Evolutionary conservation across 2,329 filamentous ascomycete genomes (phyloP), one percentile per base, ranked within the genome.

Genomic region (Aspergillus intermedius): DNA sequence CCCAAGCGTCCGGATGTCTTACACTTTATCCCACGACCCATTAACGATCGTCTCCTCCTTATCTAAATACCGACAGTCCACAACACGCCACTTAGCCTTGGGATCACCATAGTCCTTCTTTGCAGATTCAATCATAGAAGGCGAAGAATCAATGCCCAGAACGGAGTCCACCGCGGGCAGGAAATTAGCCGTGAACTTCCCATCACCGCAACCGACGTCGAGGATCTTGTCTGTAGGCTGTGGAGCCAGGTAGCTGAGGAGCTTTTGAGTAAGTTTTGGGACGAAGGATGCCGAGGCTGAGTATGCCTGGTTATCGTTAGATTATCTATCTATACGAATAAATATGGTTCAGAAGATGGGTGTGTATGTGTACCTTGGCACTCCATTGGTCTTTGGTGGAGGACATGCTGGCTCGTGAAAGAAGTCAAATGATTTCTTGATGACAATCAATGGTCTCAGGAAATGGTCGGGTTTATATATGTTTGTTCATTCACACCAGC

Each of bases 161-260:
- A 83, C 71, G 0, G 77, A 77, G 0, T 49, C 68, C 2, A 79
- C 79, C 15, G 45, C 69, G 58, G 7, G 72, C 56, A 74, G 72
- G 46, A 84, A 76, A 45, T 82, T 72, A 2, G 76, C 62, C 34
- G 81, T 78, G 51, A 85, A 69, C 21, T 83, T 71, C 32, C 81
- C 82, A 62, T 85, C 82, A 40, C 83, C 82, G 55, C 82, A 86
- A 12, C 82, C 82, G 46, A 86, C 66, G 54, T 86, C 82, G 2
- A 86, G 69, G 19, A 86, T 74, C 13, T 69, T 62, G 59, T 86
- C 82, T 53, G 79, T 75, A 23, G 75, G 71, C 49, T 80, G 73
- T 0, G 81, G 73, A 54, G 82, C 75, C 0, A 86, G 70, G 75
- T 80, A 84, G 42, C 72, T 63, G 9, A 83, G 58, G 4, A 85